Evolutionary conservation across 768 basidiomycete species (phyloP).

Genomic region (Cantharellus anzutake): DNA sequence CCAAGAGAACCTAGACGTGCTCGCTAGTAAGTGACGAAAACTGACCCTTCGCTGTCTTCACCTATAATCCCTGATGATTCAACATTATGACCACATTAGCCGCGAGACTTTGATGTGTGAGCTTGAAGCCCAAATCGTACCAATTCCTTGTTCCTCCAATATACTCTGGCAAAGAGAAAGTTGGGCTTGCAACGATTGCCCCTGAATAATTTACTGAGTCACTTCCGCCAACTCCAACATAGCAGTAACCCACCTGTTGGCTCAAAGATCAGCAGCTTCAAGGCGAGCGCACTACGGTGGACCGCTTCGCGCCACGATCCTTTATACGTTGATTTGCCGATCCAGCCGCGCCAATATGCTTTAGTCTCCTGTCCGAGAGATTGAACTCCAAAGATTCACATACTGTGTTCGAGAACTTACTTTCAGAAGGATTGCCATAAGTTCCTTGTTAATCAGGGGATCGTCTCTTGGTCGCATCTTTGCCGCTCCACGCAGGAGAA

Average conservation of each 20-base stretch:
- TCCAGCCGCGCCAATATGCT: conserved; percentile 77
- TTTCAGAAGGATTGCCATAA: conserved; percentile 36
- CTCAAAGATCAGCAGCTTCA: conserved; percentile 85
- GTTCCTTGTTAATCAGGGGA: conserved; percentile 48
- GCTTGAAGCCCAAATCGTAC: conserved; percentile 20
- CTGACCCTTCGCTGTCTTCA: conserved; percentile 11
- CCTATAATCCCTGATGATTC: conserved; percentile 39
- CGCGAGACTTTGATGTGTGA: conserved; percentile 5
- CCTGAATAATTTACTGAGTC: conserved; percentile 22
- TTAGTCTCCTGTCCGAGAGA: conserved; percentile 35
- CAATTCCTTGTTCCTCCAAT: conserved; percentile 84
- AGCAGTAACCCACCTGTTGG: conserved; percentile 41
- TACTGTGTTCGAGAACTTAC: conserved; percentile 18
- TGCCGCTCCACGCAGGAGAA: conserved; percentile 26
- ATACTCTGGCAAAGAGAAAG: conserved; percentile 82
- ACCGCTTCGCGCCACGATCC: conserved; percentile 96
- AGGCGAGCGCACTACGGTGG: conserved; percentile 75
- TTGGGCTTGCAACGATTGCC: conserved; percentile 87
- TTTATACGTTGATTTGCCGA: conserved; percentile 69
- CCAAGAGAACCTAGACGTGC: conserved; percentile 45
- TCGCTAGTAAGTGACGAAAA: neutral
- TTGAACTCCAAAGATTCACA: conserved; percentile 1
- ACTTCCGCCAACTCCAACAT: neutral
- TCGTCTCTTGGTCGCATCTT: conserved; percentile 39
- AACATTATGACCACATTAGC: neutral